Evolutionary conservation across 148 eudicot species (phyloP).

Genomic region (Polygonum maritimum): DNA sequence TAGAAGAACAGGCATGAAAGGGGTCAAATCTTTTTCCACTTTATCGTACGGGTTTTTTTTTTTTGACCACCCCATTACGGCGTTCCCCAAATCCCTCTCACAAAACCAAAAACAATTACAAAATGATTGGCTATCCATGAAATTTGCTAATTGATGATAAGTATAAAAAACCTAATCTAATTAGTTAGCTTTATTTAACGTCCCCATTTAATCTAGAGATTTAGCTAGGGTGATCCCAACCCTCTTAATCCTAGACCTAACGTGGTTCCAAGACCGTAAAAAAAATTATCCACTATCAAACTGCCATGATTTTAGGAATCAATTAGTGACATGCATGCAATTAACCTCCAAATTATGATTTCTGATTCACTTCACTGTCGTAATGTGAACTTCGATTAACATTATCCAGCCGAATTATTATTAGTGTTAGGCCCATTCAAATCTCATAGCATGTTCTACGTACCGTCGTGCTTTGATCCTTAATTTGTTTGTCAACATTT

Average conservation of each 20-base stretch:
- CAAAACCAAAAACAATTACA: not conserved
- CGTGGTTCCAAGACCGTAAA: not conserved
- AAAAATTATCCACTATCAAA: not conserved
- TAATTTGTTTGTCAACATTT: not conserved
- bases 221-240: constrained; percentile 2
- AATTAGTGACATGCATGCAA: not conserved
- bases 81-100: not conserved
- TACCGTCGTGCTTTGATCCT: not conserved
- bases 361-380: not conserved
- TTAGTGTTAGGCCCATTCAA: not conserved
- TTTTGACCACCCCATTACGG: not conserved
- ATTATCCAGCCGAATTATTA: not conserved
- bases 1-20: not conserved
- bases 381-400: not conserved
- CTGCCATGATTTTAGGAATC: not conserved
- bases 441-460: not conserved
- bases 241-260: constrained; percentile 4
- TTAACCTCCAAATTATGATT: not conserved
- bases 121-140: not conserved
- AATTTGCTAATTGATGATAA: not conserved
- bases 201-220: not conserved
- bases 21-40: not conserved
- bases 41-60: not conserved
- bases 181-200: not conserved
- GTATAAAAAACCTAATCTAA: not conserved